Base-by-base conservation (phyloP, 2,329 filamentous ascomycete genomes). In the Paecilomyces niveus region DNA sequence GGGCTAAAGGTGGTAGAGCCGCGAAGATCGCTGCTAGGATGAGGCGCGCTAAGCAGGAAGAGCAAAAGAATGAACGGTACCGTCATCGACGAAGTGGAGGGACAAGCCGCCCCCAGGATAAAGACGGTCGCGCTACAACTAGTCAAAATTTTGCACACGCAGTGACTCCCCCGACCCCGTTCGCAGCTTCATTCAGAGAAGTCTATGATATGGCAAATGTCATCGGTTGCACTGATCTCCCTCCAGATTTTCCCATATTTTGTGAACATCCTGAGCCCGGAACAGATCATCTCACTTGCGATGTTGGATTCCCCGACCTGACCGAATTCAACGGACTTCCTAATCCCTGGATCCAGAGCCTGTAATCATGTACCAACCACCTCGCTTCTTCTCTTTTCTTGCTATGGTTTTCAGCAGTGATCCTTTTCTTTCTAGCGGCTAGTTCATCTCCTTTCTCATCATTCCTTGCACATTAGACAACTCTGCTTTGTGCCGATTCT, bases 1-100 rank as follows among this genome's bases (percentile, higher is more conserved):
- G 74, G 57, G 72, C 73, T 9, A 76, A 71, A 62, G 75, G 74
- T 13, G 74, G 75, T 7, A 75, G 70, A 59, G 72, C 74, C 45
- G 68, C 71, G 15, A 75, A 73, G 61, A 67, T 69, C 61, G 65
- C 69, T 21, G 68, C 72, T 22, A 72, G 66, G 58, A 64, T 65
- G 58, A 68, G 70, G 56, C 65, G 65, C n/a, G 63, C 53, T 22
- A 33, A 54, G 53, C 63, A 66, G 56, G 61, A 72, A 65, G 65
- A 69, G 26, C 62, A 59, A 51, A 62, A 56, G 56, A 64, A 59
- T 22, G 67, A 67, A 32, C 61, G 58, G n/a, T 59, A 56, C 57
- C 60, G 54, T n/a, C 61, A 56, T 21, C 64, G 57, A 59, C 39
- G 57, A 58, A 45, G 39, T 18, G 39, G n/a, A 45, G 58, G 57